These are phyloP conservation scores for Malassezia japonica DNA, from an alignment of 1,284 basidiomycete genomes.

Conservation along the genomic window DNA sequence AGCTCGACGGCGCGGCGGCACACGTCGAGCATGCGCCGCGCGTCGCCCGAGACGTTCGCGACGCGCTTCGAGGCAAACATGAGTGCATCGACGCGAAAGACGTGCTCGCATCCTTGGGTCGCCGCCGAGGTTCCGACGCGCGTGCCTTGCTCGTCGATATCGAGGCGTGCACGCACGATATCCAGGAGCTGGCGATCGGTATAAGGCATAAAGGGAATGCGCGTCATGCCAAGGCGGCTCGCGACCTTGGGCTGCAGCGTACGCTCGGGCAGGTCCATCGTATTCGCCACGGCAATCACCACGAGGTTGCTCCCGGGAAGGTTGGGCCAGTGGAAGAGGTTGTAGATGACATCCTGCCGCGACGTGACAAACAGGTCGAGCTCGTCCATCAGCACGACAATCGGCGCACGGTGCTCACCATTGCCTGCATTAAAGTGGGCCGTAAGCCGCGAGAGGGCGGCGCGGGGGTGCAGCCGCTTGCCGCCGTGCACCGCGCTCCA, in stretches of 20 bases:
- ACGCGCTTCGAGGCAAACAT: conserved; percentile 84
- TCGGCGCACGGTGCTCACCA: conserved; percentile 47
- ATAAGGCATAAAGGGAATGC: conserved; percentile 92
- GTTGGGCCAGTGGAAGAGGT: conserved; percentile 99
- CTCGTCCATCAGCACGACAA: conserved; percentile 95
- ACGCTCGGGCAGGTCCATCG: conserved; percentile 93
- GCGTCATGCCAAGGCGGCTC: conserved; percentile 84
- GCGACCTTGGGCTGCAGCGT: conserved; percentile 83
- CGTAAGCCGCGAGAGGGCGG: conserved; percentile 26
- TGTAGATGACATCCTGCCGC: conserved; percentile 96
- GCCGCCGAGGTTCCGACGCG: conserved; percentile 9
- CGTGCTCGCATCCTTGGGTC: conserved; percentile 56
- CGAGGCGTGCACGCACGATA: conserved; percentile 74
- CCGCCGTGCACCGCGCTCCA: conserved; percentile 36
- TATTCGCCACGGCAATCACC: conserved; percentile 94
- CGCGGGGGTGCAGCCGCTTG: conserved; percentile 29
- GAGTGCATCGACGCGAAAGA: conserved; percentile 62
- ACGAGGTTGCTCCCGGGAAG: conserved; percentile 74
- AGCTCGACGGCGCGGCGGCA: conserved; percentile 55
- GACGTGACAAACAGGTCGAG: conserved; percentile 88
- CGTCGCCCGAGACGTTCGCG: conserved; percentile 86
- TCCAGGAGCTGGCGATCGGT: conserved; percentile 67
- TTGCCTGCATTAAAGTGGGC: conserved; percentile 27
- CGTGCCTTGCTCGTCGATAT: conserved; percentile 22
- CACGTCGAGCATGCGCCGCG: conserved; percentile 82